phyloP scores from a whole-genome alignment of 371 early-diverging fungal species.

The Blakeslea trispora region DNA sequence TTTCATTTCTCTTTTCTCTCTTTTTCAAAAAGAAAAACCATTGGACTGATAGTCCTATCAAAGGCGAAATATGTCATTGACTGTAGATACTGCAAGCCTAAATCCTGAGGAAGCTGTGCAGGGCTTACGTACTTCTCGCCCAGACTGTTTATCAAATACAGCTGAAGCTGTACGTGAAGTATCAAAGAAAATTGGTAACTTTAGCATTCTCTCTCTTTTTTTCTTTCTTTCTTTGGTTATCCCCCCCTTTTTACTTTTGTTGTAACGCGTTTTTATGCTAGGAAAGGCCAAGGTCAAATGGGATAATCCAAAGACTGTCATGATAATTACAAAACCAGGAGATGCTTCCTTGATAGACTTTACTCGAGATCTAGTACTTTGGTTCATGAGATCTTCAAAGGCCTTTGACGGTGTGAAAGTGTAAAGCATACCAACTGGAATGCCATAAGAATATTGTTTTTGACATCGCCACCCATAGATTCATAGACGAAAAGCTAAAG shows the following conservation, averaged over 20 bases:
- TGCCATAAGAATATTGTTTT: too few relatives aligned
- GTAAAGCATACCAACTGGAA: too few relatives aligned
- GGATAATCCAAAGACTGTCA: constrained; percentile 71
- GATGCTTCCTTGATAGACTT: constrained; percentile 74
- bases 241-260: too few relatives aligned
- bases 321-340: constrained; percentile 92
- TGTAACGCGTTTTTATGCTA: constrained; percentile 3
- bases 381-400: constrained; percentile 69
- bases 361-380: constrained; percentile 80
- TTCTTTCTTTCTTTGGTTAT: too few relatives aligned
- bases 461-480: constrained; percentile 27
- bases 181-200: constrained; percentile 39
- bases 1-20: too few relatives aligned
- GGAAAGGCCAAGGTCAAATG: constrained; percentile 54
- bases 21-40: too few relatives aligned
- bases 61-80: too few relatives aligned
- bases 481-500: constrained; percentile 70
- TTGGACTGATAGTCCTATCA: too few relatives aligned
- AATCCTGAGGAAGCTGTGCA: too few relatives aligned
- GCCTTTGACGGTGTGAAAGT: constrained; percentile 26
- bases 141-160: constrained; percentile 30
- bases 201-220: background rate
- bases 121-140: too few relatives aligned
- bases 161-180: constrained; percentile 52
- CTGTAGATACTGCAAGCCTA: too few relatives aligned